phyloP scores from a whole-genome alignment of 1,139 yeast species.

The Blastobotrys raffinosifermentans region DNA sequence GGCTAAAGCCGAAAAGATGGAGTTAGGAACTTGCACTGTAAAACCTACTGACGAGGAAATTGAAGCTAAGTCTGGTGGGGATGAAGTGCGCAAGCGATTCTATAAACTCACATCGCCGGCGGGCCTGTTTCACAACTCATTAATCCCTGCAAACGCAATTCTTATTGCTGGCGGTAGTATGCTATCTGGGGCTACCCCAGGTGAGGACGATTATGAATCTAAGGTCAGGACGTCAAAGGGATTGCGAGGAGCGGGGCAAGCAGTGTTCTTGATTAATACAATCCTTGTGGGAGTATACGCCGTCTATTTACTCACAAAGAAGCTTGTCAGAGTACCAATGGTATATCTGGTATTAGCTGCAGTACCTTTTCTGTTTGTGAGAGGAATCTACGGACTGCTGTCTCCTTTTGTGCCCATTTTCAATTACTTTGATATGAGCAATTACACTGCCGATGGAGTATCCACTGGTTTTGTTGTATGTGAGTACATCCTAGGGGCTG shows the following conservation, averaged over 20 bases:
- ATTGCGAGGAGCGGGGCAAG: conserved; percentile 24
- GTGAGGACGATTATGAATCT: conserved; percentile 2
- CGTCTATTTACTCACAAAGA: conserved; percentile 3
- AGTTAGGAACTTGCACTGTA: conserved; percentile 5
- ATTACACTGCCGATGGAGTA: conserved; percentile 16
- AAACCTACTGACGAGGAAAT: conserved; percentile 8
- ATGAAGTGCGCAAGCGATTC: neutral
- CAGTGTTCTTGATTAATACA: conserved; percentile 20
- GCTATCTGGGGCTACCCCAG: conserved; percentile 13
- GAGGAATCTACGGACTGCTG: conserved; percentile 24
- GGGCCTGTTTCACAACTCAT: conserved; percentile 17
- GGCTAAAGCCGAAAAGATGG: conserved; percentile 6
- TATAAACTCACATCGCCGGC: conserved; percentile 7
- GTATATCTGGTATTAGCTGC: conserved; percentile 14
- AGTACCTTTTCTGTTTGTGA: conserved; percentile 22
- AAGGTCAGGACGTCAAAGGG: conserved; percentile 15
- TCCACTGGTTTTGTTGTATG: conserved; percentile 14
- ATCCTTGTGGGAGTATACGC: conserved; percentile 20
- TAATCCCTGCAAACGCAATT: conserved; percentile 24
- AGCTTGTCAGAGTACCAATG: conserved; percentile 10
- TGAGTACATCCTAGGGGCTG: conserved; percentile 20
- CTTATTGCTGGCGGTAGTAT: conserved; percentile 23
- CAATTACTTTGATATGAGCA: conserved; percentile 18
- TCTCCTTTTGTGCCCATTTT: conserved; percentile 14
- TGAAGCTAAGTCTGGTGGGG: neutral